A percentile compares a stretch with the other conserved stretches of the same genome.
These are phyloP conservation scores for Pholiota conissans DNA, from an alignment of 768 basidiomycete species.

Conservation along the genomic window DNA sequence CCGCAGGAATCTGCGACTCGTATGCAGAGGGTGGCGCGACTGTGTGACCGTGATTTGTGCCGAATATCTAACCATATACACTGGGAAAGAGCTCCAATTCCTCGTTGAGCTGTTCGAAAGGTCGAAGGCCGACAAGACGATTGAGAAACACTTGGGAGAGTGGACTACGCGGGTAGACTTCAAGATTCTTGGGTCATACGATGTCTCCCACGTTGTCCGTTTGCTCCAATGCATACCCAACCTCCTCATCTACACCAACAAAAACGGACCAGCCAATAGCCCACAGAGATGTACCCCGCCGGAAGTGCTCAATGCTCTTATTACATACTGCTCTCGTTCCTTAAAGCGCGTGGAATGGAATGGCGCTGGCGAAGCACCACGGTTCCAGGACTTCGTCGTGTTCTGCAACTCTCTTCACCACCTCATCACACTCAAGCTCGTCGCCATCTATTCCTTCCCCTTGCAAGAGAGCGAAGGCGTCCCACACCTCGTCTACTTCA, in stretches of 20 bases:
- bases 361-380: constrained; percentile 40
- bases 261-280: constrained; percentile 26
- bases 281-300: constrained; percentile 26
- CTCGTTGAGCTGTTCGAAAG: constrained; percentile 35
- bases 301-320: constrained; percentile 33
- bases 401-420: constrained; percentile 32
- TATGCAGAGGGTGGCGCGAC: constrained; percentile 37
- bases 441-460: constrained; percentile 38
- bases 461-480: constrained; percentile 13
- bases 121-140: constrained; percentile 17
- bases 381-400: constrained; percentile 36
- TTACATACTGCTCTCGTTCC: constrained; percentile 29
- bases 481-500: constrained; percentile 29
- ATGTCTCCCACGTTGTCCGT: constrained; percentile 28
- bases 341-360: constrained; percentile 46
- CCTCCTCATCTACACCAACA: constrained; percentile 42
- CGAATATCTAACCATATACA: constrained; percentile 40
- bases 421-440: constrained; percentile 40
- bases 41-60: constrained; percentile 37
- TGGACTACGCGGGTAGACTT: constrained; percentile 44
- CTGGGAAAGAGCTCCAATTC: constrained; percentile 31
- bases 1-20: constrained; percentile 30
- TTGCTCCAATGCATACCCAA: constrained; percentile 42
- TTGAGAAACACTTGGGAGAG: constrained; percentile 33
- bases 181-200: constrained; percentile 32